These are phyloP conservation scores for Esteya vermicola DNA, from an alignment of 2,329 filamentous ascomycete species.

Conservation along the genomic window DNA sequence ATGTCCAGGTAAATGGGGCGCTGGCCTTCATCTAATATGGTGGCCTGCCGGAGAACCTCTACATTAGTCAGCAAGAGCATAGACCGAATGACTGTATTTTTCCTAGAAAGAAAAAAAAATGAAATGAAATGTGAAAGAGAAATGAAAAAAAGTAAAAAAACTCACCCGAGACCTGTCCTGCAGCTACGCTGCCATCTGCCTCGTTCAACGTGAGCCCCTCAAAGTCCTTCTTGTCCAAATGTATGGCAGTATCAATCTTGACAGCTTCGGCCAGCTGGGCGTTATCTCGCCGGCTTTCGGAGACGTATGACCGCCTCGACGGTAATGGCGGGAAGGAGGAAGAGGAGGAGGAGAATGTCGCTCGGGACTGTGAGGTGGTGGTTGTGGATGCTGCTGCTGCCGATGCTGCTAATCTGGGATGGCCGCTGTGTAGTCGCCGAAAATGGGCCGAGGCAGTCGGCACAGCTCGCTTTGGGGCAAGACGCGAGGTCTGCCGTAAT, in stretches of 20 bases:
- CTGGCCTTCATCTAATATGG: constrained; percentile 82
- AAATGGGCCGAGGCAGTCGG: constrained; percentile 10
- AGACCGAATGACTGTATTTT: no score
- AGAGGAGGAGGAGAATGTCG: no score
- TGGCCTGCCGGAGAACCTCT: constrained; percentile 81
- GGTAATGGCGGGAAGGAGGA: no score
- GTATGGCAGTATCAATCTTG: constrained; percentile 68
- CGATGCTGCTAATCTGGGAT: no score
- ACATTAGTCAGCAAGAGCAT: constrained; percentile 4
- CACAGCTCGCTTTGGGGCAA: constrained; percentile 25
- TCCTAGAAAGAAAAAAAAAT: not conserved
- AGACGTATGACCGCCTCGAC: constrained; percentile 67
- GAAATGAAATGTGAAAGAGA: not conserved
- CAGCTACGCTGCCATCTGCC: constrained; percentile 48
- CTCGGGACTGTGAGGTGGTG: no score
- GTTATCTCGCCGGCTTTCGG: constrained; percentile 63
- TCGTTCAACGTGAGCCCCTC: constrained; percentile 40
- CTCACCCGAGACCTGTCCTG: constrained; percentile 63
- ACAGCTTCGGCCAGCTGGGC: constrained; percentile 70
- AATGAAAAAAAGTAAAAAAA: not conserved
- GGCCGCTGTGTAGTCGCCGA: constrained; percentile 13
- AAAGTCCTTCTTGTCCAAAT: constrained; percentile 74
- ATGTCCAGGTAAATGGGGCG: constrained; percentile 96
- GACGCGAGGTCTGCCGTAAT: constrained; percentile 54
- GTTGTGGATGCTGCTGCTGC: not conserved